Percentiles rank a stretch among this genome's conserved stretches.
phyloP scores from a whole-genome alignment of 345 rosid species.

The Clarkia xantiana region DNA sequence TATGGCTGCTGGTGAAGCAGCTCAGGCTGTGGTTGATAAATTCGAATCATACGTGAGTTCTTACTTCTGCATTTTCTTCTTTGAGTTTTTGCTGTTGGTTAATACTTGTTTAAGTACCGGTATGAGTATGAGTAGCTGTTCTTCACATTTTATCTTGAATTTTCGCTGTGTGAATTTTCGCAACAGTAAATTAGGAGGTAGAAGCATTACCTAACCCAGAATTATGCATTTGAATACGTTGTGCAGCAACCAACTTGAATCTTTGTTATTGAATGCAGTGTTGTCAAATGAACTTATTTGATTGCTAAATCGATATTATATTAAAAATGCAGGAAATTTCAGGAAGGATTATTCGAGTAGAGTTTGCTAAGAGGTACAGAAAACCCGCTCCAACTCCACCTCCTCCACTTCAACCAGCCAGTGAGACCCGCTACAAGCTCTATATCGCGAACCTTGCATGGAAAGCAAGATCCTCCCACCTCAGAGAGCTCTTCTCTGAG shows the following conservation, averaged over 20 bases:
- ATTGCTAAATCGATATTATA: not conserved
- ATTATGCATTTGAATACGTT: no score
- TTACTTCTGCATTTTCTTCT: not conserved
- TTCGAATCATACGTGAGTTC: slow-evolving; percentile 12
- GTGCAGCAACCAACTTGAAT: no score
- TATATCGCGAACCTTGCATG: slow-evolving; percentile 77
- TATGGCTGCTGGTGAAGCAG: slow-evolving; percentile 66
- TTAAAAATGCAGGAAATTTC: slow-evolving; percentile 43
- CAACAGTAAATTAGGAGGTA: no score
- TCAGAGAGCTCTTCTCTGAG: slow-evolving; percentile 56
- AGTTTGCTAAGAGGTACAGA: slow-evolving; percentile 53
- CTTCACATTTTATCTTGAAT: no score
- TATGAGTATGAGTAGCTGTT: no score
- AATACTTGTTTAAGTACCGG: not conserved
- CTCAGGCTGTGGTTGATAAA: slow-evolving; percentile 66
- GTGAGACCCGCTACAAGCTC: slow-evolving; percentile 54
- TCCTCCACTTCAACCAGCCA: slow-evolving; percentile 19
- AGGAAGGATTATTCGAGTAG: slow-evolving; percentile 61
- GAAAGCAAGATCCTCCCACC: slow-evolving; percentile 73
- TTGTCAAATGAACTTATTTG: not conserved
- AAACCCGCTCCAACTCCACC: slow-evolving; percentile 30
- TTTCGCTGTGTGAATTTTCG: no score
- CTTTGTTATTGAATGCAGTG: no score
- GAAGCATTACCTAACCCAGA: no score
- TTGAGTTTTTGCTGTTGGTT: no score